Conservation (phyloP, 2,329 filamentous ascomycete species). For the Rosellinia necatrix region DNA sequence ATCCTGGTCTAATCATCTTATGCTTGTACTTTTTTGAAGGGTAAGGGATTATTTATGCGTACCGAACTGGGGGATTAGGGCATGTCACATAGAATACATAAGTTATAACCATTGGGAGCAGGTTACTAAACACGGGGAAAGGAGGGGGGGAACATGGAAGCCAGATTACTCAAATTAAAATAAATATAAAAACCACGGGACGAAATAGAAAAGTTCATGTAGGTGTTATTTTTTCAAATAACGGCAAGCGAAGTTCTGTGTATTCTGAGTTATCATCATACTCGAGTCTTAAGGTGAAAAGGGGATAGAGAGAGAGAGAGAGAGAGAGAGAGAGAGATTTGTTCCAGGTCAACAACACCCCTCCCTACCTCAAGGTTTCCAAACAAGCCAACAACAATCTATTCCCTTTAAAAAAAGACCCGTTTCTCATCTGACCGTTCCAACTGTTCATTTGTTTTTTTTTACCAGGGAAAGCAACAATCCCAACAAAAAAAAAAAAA, state of each 20-base stretch:
- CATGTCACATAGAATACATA: conserved; percentile 15
- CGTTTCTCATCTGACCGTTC: no score
- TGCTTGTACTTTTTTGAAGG: neutral
- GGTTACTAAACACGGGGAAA: no score
- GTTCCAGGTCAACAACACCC: conserved; percentile 2
- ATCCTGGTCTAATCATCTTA: neutral
- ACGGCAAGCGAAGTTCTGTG: neutral
- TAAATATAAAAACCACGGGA: neutral
- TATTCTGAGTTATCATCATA: conserved; percentile 16
- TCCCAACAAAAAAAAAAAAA: no score
- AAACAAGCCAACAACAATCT: conserved; percentile 1
- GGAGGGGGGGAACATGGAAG: no score
- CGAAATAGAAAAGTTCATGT: neutral
- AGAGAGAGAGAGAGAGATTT: neutral
- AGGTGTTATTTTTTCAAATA: conserved; percentile 19
- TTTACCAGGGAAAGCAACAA: no score
- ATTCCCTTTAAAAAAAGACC: neutral
- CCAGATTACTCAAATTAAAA: no score
- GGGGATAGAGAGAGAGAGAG: neutral
- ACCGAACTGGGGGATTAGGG: neutral
- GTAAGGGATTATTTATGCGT: neutral
- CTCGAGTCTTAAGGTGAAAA: conserved; percentile 15
- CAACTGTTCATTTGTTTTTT: no score
- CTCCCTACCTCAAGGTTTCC: conserved; percentile 8
- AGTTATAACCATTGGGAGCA: no score